Conservation (phyloP, 2,329 filamentous ascomycete genomes). For the Rosellinia necatrix region DNA sequence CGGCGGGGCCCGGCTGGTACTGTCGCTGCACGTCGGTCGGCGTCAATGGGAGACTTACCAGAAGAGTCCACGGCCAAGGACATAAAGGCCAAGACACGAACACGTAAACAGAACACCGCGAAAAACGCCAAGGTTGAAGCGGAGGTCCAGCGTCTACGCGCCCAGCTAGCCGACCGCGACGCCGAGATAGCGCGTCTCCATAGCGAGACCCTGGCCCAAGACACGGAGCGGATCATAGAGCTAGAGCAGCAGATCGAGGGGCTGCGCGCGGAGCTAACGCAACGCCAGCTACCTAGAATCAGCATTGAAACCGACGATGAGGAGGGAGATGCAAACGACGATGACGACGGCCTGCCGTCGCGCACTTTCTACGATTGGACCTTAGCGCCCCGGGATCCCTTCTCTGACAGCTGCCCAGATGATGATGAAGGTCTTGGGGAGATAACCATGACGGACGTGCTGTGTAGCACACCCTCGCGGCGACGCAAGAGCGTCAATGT, state of each 20-base stretch:
- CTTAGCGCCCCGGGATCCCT: slow-evolving; percentile 53
- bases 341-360: slow-evolving; percentile 15
- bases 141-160: slow-evolving; percentile 55
- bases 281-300: slow-evolving; percentile 15
- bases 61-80: slow-evolving; percentile 43
- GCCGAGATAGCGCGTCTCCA: slow-evolving; percentile 58
- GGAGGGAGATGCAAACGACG: slow-evolving; percentile 10
- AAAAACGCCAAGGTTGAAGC: slow-evolving; percentile 41
- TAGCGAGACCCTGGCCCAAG: slow-evolving; percentile 52
- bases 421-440: slow-evolving; percentile 52
- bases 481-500: slow-evolving; percentile 22
- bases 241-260: slow-evolving; percentile 44
- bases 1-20: slow-evolving; percentile 51
- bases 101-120: slow-evolving; percentile 36
- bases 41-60: slow-evolving; percentile 12
- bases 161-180: slow-evolving; percentile 55
- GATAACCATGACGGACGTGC: slow-evolving; percentile 54
- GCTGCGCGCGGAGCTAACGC: slow-evolving; percentile 40
- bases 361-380: slow-evolving; percentile 54
- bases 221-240: slow-evolving; percentile 48
- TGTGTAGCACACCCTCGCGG: slow-evolving; percentile 56
- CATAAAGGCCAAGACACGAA: slow-evolving; percentile 46
- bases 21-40: slow-evolving; percentile 16
- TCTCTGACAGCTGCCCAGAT: slow-evolving; percentile 49
- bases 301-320: slow-evolving; percentile 10